Conservation (phyloP, 305 asterid genomes). For the Solanum hybrid region DNA sequence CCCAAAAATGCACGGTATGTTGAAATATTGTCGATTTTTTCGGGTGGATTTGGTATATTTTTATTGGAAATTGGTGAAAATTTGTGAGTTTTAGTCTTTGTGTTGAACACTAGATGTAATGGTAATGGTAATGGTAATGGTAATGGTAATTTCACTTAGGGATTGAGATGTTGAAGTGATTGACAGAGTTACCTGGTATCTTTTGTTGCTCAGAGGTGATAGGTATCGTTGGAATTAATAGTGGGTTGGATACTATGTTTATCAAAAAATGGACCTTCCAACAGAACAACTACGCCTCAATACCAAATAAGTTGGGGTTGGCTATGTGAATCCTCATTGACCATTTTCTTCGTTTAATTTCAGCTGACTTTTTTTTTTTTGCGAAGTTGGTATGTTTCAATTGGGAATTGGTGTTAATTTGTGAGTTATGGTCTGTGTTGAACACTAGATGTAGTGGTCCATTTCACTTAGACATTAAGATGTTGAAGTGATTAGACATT, state of each 20-base stretch:
- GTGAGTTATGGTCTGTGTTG: background rate
- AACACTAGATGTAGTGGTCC: background rate
- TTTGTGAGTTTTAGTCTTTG: background rate
- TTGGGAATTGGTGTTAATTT: background rate
- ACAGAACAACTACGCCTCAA: background rate
- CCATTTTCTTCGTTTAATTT: background rate
- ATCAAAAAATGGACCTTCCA: background rate
- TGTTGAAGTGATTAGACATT: background rate
- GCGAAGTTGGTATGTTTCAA: background rate
- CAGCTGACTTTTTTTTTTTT: background rate
- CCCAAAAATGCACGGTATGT: conserved; percentile 71
- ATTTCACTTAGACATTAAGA: background rate
- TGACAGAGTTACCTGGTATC: background rate
- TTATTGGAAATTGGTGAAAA: background rate
- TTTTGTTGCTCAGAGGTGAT: background rate
- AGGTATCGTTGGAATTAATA: accelerated
- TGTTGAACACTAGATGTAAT: background rate
- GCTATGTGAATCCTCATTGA: background rate
- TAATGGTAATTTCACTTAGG: no score
- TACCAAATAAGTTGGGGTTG: background rate
- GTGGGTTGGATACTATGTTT: accelerated
- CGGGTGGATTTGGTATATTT: background rate
- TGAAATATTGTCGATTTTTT: background rate
- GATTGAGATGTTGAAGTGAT: background rate
- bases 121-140: background rate